Conservation (phyloP, 192 early-diverging fungal genomes). For the Coemansia reversa region DNA sequence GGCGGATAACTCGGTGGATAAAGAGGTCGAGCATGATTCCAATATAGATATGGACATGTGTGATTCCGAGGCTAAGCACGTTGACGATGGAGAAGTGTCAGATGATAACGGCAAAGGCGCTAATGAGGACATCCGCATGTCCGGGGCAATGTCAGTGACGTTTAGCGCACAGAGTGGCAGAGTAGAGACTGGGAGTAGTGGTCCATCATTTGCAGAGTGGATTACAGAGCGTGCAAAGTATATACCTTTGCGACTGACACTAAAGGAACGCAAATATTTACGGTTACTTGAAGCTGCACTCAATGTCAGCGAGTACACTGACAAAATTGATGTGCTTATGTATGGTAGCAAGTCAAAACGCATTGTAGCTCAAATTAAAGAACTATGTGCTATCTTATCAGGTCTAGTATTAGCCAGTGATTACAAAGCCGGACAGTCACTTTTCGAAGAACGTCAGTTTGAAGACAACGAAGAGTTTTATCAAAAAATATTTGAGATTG, state of each 20-base stretch:
- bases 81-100: neutral
- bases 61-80: neutral
- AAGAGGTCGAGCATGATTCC: slow-evolving; percentile 2
- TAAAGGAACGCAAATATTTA: slow-evolving; percentile 89
- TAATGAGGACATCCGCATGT: slow-evolving; percentile 12
- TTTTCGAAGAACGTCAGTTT: slow-evolving; percentile 67
- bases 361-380: slow-evolving; percentile 92
- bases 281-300: slow-evolving; percentile 93
- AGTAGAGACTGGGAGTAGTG: slow-evolving; percentile 42
- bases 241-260: slow-evolving; percentile 89
- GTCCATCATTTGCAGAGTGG: slow-evolving; percentile 74
- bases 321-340: slow-evolving; percentile 77
- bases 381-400: slow-evolving; percentile 91
- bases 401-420: slow-evolving; percentile 84
- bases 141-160: slow-evolving; percentile 48
- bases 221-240: slow-evolving; percentile 84
- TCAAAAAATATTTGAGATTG: slow-evolving; percentile 67
- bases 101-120: slow-evolving; percentile 3
- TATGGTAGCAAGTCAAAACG: slow-evolving; percentile 83
- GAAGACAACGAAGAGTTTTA: slow-evolving; percentile 80
- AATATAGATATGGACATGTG: slow-evolving; percentile 3
- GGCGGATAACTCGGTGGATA: neutral
- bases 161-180: slow-evolving; percentile 39
- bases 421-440: slow-evolving; percentile 76
- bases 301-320: slow-evolving; percentile 87